A percentile compares a stretch with the other conserved stretches of the same genome.
phyloP scores from a whole-genome alignment of 257 asterid genomes.

The Solanum neorickii region DNA sequence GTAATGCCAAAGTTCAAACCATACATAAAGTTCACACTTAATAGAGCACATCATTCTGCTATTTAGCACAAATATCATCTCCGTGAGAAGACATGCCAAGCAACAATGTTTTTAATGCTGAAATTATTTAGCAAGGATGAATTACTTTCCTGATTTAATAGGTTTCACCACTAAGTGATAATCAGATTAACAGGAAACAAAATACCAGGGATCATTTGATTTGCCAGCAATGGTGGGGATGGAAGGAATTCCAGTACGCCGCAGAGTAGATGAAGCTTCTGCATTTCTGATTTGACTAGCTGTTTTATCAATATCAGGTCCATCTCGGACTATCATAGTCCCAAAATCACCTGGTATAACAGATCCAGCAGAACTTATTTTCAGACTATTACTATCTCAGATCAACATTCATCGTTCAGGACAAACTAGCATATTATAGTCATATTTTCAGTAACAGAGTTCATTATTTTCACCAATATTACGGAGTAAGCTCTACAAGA shows the following conservation, averaged over 20 bases:
- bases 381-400: background rate
- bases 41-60: background rate
- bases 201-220: constrained; percentile 43
- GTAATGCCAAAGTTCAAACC: background rate
- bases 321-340: constrained; percentile 63
- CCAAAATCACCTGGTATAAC: constrained; percentile 73
- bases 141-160: background rate
- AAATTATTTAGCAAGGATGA: background rate
- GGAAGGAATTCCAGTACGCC: constrained; percentile 30
- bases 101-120: background rate
- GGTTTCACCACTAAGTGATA: background rate
- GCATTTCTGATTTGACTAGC: constrained; percentile 6
- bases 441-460: background rate
- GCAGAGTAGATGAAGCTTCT: constrained; percentile 33
- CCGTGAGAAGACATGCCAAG: background rate
- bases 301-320: constrained; percentile 28
- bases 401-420: background rate
- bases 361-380: background rate
- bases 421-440: background rate
- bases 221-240: constrained; percentile 29
- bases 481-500: background rate
- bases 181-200: background rate
- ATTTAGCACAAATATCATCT: background rate
- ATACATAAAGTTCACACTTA: background rate
- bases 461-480: background rate